phyloP scores from a whole-genome alignment of 257 asterid species.

The Primulina eburnea region DNA sequence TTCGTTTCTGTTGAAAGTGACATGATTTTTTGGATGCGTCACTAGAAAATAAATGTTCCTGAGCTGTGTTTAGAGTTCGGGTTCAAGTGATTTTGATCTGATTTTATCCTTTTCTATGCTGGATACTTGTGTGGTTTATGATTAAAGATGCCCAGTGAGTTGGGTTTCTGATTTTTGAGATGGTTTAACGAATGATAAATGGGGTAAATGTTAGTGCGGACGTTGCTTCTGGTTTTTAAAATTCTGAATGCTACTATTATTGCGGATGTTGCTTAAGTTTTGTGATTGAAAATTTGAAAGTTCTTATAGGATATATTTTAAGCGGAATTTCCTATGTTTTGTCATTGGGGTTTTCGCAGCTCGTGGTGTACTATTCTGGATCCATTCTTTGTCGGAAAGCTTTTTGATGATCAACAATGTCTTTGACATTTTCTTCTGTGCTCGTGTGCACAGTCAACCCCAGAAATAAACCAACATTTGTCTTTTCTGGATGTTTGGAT shows the following conservation, averaged over 20 bases:
- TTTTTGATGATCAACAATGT: not conserved
- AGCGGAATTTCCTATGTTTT: constrained; percentile 13
- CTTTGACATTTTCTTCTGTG: not conserved
- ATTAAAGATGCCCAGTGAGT: not conserved
- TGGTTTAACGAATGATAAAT: not conserved
- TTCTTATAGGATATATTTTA: constrained; percentile 17
- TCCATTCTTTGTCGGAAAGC: constrained; percentile 11
- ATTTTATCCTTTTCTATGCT: not conserved
- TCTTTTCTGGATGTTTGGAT: not conserved
- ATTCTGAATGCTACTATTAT: not conserved
- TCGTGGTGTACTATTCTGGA: constrained; percentile 14
- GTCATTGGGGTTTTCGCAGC: constrained; percentile 8
- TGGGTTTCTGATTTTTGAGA: not conserved
- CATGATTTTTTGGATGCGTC: not conserved
- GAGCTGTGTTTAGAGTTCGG: not conserved
- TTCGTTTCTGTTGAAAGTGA: not conserved
- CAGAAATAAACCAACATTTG: too few relatives aligned
- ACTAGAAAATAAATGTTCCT: not conserved
- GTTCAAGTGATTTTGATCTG: not conserved
- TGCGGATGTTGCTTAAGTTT: constrained; percentile 11
- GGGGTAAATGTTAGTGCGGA: not conserved
- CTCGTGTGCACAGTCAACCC: not conserved
- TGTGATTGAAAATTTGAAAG: not conserved
- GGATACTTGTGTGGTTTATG: not conserved
- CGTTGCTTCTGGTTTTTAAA: not conserved